phyloP scores from a whole-genome alignment of 176 grass and related monocot species.

The Dactylis glomerata region DNA sequence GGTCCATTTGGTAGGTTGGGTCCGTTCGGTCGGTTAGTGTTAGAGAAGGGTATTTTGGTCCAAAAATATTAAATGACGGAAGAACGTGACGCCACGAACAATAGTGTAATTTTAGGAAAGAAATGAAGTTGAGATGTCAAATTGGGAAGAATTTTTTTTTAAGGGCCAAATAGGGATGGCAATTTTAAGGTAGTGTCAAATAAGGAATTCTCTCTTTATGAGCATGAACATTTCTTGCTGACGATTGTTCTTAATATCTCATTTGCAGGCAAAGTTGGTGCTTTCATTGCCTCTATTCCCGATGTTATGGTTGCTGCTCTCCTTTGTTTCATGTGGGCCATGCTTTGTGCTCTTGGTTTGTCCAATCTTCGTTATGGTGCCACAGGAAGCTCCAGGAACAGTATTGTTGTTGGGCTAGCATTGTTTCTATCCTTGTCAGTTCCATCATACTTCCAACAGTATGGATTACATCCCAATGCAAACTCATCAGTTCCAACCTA shows the following conservation, averaged over 20 bases:
- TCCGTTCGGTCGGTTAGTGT: too few species aligned
- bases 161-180: too few species aligned
- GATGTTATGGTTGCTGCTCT: constrained; percentile 96
- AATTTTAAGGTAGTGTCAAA: too few species aligned
- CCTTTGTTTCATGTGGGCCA: constrained; percentile 97
- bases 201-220: too few species aligned
- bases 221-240: constrained; percentile 18
- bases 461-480: constrained; percentile 49
- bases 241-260: constrained; percentile 22
- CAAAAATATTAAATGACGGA: too few species aligned
- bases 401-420: constrained; percentile 83
- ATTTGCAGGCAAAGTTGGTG: constrained; percentile 86
- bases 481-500: constrained; percentile 80
- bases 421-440: constrained; percentile 90
- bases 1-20: too few species aligned
- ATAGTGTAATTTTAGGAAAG: too few species aligned
- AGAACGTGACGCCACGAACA: too few species aligned
- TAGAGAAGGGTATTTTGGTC: too few species aligned
- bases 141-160: too few species aligned
- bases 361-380: constrained; percentile 96
- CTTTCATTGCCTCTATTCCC: constrained; percentile 90
- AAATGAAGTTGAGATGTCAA: too few species aligned
- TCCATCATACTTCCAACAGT: constrained; percentile 94
- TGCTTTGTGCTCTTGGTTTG: constrained; percentile 88
- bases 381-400: constrained; percentile 94